Base-by-base conservation (phyloP, 2,329 filamentous ascomycete genomes). In the Elsinoe ampelina region DNA sequence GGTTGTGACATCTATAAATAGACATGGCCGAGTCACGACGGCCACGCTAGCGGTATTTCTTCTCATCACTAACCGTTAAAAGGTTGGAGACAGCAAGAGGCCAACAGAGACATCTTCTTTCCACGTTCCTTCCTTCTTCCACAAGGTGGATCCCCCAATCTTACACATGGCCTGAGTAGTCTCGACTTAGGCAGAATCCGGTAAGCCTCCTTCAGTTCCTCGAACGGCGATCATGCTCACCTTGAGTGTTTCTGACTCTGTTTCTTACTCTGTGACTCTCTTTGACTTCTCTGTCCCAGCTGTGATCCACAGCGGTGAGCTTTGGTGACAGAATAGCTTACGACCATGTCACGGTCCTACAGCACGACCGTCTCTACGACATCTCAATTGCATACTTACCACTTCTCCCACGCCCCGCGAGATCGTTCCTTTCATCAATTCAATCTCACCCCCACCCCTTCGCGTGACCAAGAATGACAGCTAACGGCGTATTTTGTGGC, bases 121-220 rank as follows among this genome's bases (percentile, higher is more conserved):
- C 45, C 45, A 50, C 45, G 45, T 50, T 50, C 45, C 45, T 50
- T 35, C 45, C 45, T 35, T 7, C 32, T 35, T 50, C 32, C 45
- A 34, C 32, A 35, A 50, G 26, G 26, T 50, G 45, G 45, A 50
- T 34, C 30, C 11, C 32, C 11, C 45, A 45, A 50, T 50, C 45
- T 50, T 50, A 50, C 45, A 34, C 5, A 11, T 15, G 45, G 26
- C 26, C 45, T 35, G 26, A 45, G 19, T 45, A 22, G 41, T 45
- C 19, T 26, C 20, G 19, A 45, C 26, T 22, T 45, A 30, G 41
- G n/a, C 41, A n/a, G 10, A 22, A 45, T 45, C 20, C 26, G 41
- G 41, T 26, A 45, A 45, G 41, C n/a, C 41, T n/a, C 41, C 41
- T 12, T 22, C 26, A 45, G 41, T 22, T 8, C 36, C 5, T 39